Evolutionary conservation across 768 basidiomycete species (phyloP).

Genomic region (Pleurotus sapidus): DNA sequence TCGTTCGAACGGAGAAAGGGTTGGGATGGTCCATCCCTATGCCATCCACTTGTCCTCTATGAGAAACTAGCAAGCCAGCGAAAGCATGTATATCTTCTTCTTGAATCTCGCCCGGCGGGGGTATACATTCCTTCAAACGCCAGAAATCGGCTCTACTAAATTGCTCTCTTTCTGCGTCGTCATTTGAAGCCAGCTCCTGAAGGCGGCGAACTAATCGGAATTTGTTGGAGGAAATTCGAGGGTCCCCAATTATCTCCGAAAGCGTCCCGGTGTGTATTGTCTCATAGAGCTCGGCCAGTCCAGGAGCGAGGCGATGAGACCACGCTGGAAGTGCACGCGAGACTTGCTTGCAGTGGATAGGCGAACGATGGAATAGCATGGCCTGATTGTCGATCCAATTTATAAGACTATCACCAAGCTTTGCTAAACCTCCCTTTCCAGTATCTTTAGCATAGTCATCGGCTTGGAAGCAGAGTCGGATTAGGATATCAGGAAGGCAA

Average conservation of each 20-base stretch:
- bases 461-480: conserved; percentile 62
- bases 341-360: conserved; percentile 38
- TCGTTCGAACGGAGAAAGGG: conserved; percentile 38
- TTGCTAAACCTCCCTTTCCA: conserved; percentile 23
- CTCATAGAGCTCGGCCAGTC: conserved; percentile 41
- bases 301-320: conserved; percentile 59
- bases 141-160: conserved; percentile 73
- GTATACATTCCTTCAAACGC: conserved; percentile 80
- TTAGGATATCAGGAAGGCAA: conserved; percentile 61
- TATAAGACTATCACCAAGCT: conserved; percentile 48
- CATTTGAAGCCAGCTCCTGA: conserved; percentile 40
- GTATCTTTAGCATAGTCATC: conserved; percentile 46
- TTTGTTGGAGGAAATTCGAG: conserved; percentile 66
- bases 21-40: conserved; percentile 50
- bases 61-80: conserved; percentile 54
- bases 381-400: conserved; percentile 64
- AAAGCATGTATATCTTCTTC: conserved; percentile 74
- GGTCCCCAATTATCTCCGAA: conserved; percentile 54
- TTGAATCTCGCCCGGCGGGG: conserved; percentile 47
- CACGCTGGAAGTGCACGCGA: conserved; percentile 66
- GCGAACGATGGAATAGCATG: conserved; percentile 34
- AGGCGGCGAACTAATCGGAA: conserved; percentile 72
- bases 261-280: conserved; percentile 46
- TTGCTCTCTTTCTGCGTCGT: conserved; percentile 34
- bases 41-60: conserved; percentile 60